Percentiles rank a stretch among this genome's conserved stretches.
These are phyloP conservation scores for Coemansia sp. DNA, from an alignment of 192 early-diverging fungal genomes.

Conservation along the genomic window DNA sequence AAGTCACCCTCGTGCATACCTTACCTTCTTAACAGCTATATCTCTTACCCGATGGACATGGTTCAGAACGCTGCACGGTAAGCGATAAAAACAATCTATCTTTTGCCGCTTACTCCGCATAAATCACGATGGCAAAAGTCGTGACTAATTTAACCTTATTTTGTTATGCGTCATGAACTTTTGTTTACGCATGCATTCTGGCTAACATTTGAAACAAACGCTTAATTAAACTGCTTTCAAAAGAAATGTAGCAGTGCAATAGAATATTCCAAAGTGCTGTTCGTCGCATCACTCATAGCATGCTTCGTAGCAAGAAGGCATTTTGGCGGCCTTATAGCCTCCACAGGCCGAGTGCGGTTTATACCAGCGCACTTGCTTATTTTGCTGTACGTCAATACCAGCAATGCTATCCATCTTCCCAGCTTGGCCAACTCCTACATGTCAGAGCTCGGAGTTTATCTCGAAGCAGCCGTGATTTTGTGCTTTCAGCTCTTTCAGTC, in stretches of 20 bases:
- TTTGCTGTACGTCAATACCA: background rate
- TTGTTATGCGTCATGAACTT: background rate
- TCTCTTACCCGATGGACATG: background rate
- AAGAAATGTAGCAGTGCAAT: background rate
- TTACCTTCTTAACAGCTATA: background rate
- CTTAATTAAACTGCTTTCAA: background rate
- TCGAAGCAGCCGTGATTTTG: background rate
- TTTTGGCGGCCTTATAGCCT: background rate
- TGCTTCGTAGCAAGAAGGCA: background rate
- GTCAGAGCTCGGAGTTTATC: background rate
- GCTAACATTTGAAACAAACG: no score
- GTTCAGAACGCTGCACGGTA: background rate
- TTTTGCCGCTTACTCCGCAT: background rate
- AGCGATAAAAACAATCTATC: background rate
- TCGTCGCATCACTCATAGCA: background rate
- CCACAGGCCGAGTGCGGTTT: background rate
- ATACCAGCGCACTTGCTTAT: background rate
- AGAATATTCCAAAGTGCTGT: background rate
- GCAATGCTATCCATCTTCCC: background rate
- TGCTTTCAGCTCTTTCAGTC: background rate
- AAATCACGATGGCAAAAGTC: background rate
- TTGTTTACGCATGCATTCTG: no score
- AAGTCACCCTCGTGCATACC: no score
- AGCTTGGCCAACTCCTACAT: background rate
- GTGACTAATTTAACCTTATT: background rate